phyloP scores from a whole-genome alignment of 108 stramenopile genomes.

The Cyclotella cryptica region DNA sequence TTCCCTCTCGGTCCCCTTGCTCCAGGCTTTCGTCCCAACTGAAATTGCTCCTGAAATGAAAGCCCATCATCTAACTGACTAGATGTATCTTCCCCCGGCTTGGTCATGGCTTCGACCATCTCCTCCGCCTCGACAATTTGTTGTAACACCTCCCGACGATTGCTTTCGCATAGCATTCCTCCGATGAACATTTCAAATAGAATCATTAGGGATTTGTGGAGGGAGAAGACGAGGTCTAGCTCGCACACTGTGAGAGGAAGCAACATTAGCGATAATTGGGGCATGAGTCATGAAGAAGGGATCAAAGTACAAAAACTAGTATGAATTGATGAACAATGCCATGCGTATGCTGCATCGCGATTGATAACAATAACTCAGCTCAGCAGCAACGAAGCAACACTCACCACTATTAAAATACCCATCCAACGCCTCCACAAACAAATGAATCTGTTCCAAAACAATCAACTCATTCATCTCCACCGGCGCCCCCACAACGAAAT shows the following conservation, averaged over 20 bases:
- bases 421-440: slow-evolving; percentile 98
- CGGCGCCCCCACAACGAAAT: slow-evolving; percentile 88
- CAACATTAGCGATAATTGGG: not conserved
- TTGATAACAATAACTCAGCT: not conserved
- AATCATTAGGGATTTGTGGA: slow-evolving; percentile 94
- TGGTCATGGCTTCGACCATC: slow-evolving; percentile 86
- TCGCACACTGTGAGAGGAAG: slow-evolving; percentile 78
- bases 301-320: not conserved
- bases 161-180: slow-evolving; percentile 91
- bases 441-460: slow-evolving; percentile 96
- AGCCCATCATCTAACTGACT: slow-evolving; percentile 89
- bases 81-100: slow-evolving; percentile 88
- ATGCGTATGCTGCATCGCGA: not conserved
- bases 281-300: not conserved
- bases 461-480: slow-evolving; percentile 85
- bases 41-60: slow-evolving; percentile 88
- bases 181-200: slow-evolving; percentile 96
- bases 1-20: slow-evolving; percentile 63
- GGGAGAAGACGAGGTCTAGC: slow-evolving; percentile 97
- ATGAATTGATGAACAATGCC: not conserved
- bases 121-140: slow-evolving; percentile 88
- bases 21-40: slow-evolving; percentile 87
- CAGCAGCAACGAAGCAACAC: slow-evolving; percentile 21
- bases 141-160: slow-evolving; percentile 84
- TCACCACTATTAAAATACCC: slow-evolving; percentile 91